A percentile compares a stretch with the other conserved stretches of the same genome.
These are phyloP conservation scores for Diplodia sapinea DNA, from an alignment of 2,329 filamentous ascomycete genomes.

Conservation along the genomic window DNA sequence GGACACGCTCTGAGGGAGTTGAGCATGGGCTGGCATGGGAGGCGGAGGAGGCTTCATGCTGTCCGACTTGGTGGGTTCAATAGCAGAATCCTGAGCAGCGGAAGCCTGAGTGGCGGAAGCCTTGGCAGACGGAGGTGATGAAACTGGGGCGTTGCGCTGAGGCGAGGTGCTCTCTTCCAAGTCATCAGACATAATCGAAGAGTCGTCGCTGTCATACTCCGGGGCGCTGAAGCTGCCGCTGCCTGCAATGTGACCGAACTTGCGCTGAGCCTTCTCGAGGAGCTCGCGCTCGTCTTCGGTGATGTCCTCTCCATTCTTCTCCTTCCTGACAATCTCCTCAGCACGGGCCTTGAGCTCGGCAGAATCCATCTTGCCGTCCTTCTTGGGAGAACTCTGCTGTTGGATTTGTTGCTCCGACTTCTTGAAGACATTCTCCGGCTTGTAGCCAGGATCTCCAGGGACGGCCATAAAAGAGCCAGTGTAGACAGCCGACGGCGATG, in stretches of 20 bases:
- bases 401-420: slow-evolving; percentile 12
- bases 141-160: neutral
- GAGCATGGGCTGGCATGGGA: slow-evolving; percentile 44
- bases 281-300: slow-evolving; percentile 7
- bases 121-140: neutral
- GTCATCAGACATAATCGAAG: slow-evolving; percentile 21
- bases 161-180: slow-evolving; percentile 1
- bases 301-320: neutral
- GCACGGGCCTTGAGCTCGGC: slow-evolving; percentile 17
- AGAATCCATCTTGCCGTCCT: neutral
- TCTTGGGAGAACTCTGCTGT: neutral
- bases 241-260: slow-evolving; percentile 32
- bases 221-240: slow-evolving; percentile 38
- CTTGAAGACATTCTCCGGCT: slow-evolving; percentile 28
- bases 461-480: slow-evolving; percentile 11
- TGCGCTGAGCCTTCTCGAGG: slow-evolving; percentile 28
- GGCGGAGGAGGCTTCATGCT: slow-evolving; percentile 43
- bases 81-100: neutral
- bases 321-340: slow-evolving; percentile 10
- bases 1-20: slow-evolving; percentile 35
- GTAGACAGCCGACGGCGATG: slow-evolving; percentile 19
- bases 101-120: neutral
- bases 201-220: slow-evolving; percentile 37
- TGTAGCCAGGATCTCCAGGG: slow-evolving; percentile 28
- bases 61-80: slow-evolving; percentile 37